Base-by-base conservation (phyloP, 345 rosid species). In the Arabis alpina region DNA sequence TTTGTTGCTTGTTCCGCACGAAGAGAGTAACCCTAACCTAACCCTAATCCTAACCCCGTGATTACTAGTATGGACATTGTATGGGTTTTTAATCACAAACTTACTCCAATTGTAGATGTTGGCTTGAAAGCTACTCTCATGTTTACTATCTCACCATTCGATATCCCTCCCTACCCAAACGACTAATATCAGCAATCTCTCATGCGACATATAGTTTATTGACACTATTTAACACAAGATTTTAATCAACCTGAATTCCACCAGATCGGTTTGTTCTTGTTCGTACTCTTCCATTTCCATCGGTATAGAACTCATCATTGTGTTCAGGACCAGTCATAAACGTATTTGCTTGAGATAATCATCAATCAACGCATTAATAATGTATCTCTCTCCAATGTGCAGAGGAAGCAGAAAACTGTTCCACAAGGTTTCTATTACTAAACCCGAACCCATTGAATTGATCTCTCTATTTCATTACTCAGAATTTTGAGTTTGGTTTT, bases 81-180 rank as follows among this genome's bases (percentile, higher is more conserved):
- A 43, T 2, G 28, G n/a, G n/a, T 66, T 41, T 5, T 48, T 19
- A 19, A 36, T 34, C 15, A 37, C 34, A 69, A 80, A 77, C 91
- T 85, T 82, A 94, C 99, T 60, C 77, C 80, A 34, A 92, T 91
- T 23, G 98, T 89, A 55, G 96, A 76, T 59, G 99, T 95, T 70
- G 98, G 99, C 93, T 94, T 94, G 91, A 91, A 94, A 63, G 90
- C 99, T 70, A 91, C 59, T 81, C 92, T 89, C 97, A 94, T 74
- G 83, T 87, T 83, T 74, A 94, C 92, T 61, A 83, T 88, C 82
- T 94, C 99, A 45, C 98, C 98, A 65, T 95, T 95, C 40, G 98
- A 87, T 80, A 95, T 90, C 64, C 99, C 99, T 71, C 96, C 99
- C 96, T 89, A 77, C 47, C 50, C 24, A 75, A 10, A 76, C 28